These are phyloP conservation scores for Termitomyces sp. DNA, from an alignment of 768 basidiomycete species.

Conservation along the genomic window DNA sequence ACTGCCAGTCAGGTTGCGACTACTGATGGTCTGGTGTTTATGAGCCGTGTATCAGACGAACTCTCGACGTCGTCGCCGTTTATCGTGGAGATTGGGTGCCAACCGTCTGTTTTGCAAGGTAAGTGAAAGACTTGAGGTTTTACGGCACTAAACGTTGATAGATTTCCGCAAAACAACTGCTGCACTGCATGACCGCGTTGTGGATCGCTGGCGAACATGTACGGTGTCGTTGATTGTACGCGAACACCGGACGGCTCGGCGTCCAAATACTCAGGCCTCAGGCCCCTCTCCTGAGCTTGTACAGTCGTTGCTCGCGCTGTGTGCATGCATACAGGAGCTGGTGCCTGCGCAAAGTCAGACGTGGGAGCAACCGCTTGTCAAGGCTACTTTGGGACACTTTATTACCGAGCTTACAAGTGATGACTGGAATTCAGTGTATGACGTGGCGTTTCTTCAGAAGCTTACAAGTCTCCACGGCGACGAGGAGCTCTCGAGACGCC, in stretches of 20 bases:
- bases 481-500: conserved; percentile 14
- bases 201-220: conserved; percentile 48
- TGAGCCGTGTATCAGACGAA: conserved; percentile 45
- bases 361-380: conserved; percentile 28
- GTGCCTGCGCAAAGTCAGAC: conserved; percentile 36
- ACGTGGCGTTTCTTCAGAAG: conserved; percentile 44
- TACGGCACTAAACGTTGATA: conserved; percentile 17
- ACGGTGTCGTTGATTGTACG: conserved; percentile 29
- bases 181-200: conserved; percentile 36
- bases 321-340: conserved; percentile 48
- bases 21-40: conserved; percentile 35
- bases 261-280: too few species aligned
- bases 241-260: conserved; percentile 17
- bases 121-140: neutral
- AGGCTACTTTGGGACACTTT: conserved; percentile 34
- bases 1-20: conserved; percentile 22
- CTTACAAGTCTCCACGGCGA: conserved; percentile 29
- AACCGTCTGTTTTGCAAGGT: conserved; percentile 23
- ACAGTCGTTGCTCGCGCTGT: conserved; percentile 48
- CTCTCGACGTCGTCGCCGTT: conserved; percentile 39
- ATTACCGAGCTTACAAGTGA: conserved; percentile 27
- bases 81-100: conserved; percentile 37
- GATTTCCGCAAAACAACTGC: conserved; percentile 43
- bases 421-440: conserved; percentile 26
- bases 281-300: conserved; percentile 50